Evolutionary conservation across 345 rosid genomes (phyloP).

Genomic region (Aurinia saxatilis): DNA sequence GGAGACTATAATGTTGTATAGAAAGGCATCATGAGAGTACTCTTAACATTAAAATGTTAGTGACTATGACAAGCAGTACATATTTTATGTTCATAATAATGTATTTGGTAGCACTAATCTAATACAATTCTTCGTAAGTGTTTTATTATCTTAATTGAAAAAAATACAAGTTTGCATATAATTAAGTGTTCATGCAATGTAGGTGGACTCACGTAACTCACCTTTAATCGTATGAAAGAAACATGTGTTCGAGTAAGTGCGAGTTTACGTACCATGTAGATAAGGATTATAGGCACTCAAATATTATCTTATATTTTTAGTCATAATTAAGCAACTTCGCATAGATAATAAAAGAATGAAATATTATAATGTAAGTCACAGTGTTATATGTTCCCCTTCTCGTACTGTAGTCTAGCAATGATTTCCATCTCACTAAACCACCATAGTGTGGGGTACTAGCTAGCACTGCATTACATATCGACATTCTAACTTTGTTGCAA

Average conservation of each 20-base stretch:
- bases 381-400: slow-evolving; percentile 6
- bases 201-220: too few relatives aligned
- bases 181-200: neutral
- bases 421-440: slow-evolving; percentile 26
- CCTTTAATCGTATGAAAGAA: neutral
- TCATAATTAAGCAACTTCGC: neutral
- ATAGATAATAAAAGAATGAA: neutral
- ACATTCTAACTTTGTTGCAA: neutral
- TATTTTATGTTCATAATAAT: neutral
- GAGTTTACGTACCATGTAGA: slow-evolving; percentile 4
- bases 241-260: slow-evolving; percentile 3
- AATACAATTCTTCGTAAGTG: neutral
- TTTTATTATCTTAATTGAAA: neutral
- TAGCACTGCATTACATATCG: neutral
- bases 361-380: neutral
- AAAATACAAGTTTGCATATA: neutral
- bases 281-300: neutral
- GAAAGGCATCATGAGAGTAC: slow-evolving; percentile 6
- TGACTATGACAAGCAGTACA: slow-evolving; percentile 3
- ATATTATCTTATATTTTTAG: neutral
- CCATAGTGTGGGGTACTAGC: slow-evolving; percentile 21
- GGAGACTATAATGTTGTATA: slow-evolving; percentile 9
- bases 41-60: neutral
- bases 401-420: slow-evolving; percentile 2
- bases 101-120: neutral